Percentiles rank a stretch among this genome's conserved stretches.
These are phyloP conservation scores for Hyphopichia khmerensis DNA, from an alignment of 1,139 yeast genomes.

Conservation along the genomic window DNA sequence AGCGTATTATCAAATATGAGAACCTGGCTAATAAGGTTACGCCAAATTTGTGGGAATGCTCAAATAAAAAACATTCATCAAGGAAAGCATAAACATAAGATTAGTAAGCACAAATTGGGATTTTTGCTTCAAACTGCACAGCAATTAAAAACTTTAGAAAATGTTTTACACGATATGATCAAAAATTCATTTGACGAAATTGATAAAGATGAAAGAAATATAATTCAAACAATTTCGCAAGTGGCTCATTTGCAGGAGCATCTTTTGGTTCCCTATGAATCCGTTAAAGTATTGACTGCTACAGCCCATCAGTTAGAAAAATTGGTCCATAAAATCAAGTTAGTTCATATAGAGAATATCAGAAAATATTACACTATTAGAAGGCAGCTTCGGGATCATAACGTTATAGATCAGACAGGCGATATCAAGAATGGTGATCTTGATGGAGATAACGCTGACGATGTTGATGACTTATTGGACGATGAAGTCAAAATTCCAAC, in stretches of 20 bases:
- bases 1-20: slow-evolving; percentile 49
- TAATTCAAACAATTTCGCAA: slow-evolving; percentile 43
- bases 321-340: slow-evolving; percentile 19
- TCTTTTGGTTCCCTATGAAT: slow-evolving; percentile 46
- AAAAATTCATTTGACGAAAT: slow-evolving; percentile 51
- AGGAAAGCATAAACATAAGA: slow-evolving; percentile 23
- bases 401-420: slow-evolving; percentile 11
- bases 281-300: slow-evolving; percentile 43
- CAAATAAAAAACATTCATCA: slow-evolving; percentile 51
- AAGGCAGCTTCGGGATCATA: not conserved
- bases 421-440: not conserved
- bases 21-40: slow-evolving; percentile 62
- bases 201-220: slow-evolving; percentile 47
- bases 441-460: slow-evolving; percentile 12
- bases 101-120: slow-evolving; percentile 6
- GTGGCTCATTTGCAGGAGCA: slow-evolving; percentile 67
- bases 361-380: not conserved
- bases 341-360: slow-evolving; percentile 10
- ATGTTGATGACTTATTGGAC: slow-evolving; percentile 14
- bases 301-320: slow-evolving; percentile 38
- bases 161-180: slow-evolving; percentile 64
- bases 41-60: slow-evolving; percentile 86
- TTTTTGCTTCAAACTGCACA: slow-evolving; percentile 20
- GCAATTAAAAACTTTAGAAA: slow-evolving; percentile 60
- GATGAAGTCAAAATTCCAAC: slow-evolving; percentile 18